These are phyloP conservation scores for Citeromyces hawaiiensis DNA, from an alignment of 1,139 yeast species.

Conservation along the genomic window DNA sequence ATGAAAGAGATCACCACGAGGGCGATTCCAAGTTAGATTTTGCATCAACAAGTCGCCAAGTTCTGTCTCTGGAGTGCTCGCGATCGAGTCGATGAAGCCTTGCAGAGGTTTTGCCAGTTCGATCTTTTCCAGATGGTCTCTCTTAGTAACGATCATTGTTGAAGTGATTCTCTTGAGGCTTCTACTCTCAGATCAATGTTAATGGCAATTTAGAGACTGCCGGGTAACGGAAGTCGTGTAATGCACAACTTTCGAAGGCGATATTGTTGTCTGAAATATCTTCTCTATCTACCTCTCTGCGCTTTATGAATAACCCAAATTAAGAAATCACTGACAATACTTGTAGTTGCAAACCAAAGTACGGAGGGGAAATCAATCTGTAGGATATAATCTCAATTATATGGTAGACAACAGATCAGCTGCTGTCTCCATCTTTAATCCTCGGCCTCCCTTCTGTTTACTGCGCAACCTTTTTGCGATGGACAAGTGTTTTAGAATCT, in stretches of 20 bases:
- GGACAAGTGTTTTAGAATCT: too few species aligned
- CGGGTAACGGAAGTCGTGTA: neutral
- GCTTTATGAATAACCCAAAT: too few species aligned
- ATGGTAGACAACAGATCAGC: too few species aligned
- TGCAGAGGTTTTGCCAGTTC: constrained; percentile 24
- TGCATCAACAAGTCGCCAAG: constrained; percentile 19
- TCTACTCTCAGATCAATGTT: neutral
- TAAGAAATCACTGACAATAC: too few species aligned
- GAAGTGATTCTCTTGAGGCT: neutral
- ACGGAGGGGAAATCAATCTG: too few species aligned
- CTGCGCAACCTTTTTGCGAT: too few species aligned
- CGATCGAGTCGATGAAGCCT: constrained; percentile 23
- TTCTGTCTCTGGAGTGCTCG: constrained; percentile 17
- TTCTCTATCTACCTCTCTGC: too few species aligned
- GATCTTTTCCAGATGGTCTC: constrained; percentile 20
- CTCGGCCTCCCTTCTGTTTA: too few species aligned
- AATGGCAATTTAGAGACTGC: neutral
- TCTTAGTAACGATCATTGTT: constrained; percentile 9
- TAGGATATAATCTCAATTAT: too few species aligned
- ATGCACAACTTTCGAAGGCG: neutral
- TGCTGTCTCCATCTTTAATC: too few species aligned
- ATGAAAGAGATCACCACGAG: constrained; percentile 38
- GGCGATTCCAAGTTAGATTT: constrained; percentile 4
- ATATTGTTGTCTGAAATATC: too few species aligned
- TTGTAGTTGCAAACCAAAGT: too few species aligned